Percentiles rank a stretch among this genome's conserved stretches.
phyloP scores from a whole-genome alignment of 768 basidiomycete species.

The Tricholoma sp. region DNA sequence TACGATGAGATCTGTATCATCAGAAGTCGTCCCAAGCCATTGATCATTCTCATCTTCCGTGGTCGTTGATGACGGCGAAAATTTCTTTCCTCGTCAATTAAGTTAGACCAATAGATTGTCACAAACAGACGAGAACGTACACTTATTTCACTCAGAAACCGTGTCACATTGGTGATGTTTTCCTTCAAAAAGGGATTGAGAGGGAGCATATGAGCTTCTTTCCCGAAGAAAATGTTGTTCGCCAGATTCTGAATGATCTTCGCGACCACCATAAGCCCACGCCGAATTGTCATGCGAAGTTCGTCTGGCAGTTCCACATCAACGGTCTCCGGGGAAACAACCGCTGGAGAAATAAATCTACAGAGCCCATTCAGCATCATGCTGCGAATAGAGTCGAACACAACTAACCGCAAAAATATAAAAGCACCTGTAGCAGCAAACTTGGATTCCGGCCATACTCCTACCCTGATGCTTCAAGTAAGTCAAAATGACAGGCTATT shows the following conservation, averaged over 20 bases:
- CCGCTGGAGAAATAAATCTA: conserved; percentile 88
- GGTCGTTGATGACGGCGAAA: conserved; percentile 22
- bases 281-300: conserved; percentile 50
- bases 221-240: conserved; percentile 91
- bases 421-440: conserved; percentile 85
- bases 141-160: conserved; percentile 71
- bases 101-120: background rate
- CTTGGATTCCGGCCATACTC: conserved; percentile 74
- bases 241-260: conserved; percentile 92
- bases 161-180: conserved; percentile 69
- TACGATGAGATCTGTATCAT: conserved; percentile 80
- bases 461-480: conserved; percentile 31
- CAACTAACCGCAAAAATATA: conserved; percentile 73
- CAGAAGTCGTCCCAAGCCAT: conserved; percentile 72
- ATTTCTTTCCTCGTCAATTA: conserved; percentile 27
- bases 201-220: conserved; percentile 80
- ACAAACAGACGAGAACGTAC: conserved; percentile 33
- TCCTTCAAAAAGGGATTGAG: conserved; percentile 70
- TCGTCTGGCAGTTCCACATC: conserved; percentile 77
- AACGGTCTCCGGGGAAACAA: conserved; percentile 79
- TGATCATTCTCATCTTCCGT: conserved; percentile 59
- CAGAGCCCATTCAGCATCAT: background rate
- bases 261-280: conserved; percentile 80
- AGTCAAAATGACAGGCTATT: background rate
- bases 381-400: background rate